Conservation (phyloP, 83 land plant genomes). For the Diphasiastrum complanatum region DNA sequence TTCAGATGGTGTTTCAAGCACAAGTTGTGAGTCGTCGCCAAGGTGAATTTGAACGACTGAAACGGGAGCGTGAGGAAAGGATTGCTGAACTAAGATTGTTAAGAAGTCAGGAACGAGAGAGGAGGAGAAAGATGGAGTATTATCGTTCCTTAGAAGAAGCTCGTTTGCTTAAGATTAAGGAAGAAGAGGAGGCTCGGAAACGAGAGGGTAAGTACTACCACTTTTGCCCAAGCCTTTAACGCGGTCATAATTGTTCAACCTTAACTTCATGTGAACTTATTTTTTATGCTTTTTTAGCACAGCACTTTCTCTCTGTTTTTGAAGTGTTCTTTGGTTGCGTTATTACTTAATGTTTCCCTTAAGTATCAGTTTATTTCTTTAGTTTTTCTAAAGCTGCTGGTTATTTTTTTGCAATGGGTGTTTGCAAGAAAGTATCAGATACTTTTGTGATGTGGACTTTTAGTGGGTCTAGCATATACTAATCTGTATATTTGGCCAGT, state of each 20-base stretch:
- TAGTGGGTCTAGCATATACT: too few relatives aligned
- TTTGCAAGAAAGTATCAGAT: neutral
- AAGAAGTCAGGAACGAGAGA: slow-evolving; percentile 53
- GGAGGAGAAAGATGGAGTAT: slow-evolving; percentile 54
- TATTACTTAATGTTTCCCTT: too few relatives aligned
- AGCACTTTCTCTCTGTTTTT: too few relatives aligned
- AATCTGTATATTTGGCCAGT: too few relatives aligned
- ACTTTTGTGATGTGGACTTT: too few relatives aligned
- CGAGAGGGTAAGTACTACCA: slow-evolving; percentile 52
- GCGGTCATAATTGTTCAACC: neutral
- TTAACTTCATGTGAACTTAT: neutral
- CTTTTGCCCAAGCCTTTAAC: neutral
- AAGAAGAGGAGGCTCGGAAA: slow-evolving; percentile 91
- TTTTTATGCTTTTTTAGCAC: too few relatives aligned
- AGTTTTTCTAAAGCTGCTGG: too few relatives aligned
- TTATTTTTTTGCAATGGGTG: neutral
- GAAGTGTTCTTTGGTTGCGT: too few relatives aligned
- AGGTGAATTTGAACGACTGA: slow-evolving; percentile 54
- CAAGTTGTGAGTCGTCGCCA: slow-evolving; percentile 51
- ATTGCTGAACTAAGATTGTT: slow-evolving; percentile 35
- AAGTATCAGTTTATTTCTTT: too few relatives aligned
- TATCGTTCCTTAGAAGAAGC: slow-evolving; percentile 61
- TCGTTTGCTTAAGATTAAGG: slow-evolving; percentile 50
- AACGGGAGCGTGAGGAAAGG: slow-evolving; percentile 54
- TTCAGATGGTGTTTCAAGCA: slow-evolving; percentile 57